These are phyloP conservation scores for Salisapilia sapeloensis DNA, from an alignment of 352 stramenopile genomes.

Conservation along the genomic window DNA sequence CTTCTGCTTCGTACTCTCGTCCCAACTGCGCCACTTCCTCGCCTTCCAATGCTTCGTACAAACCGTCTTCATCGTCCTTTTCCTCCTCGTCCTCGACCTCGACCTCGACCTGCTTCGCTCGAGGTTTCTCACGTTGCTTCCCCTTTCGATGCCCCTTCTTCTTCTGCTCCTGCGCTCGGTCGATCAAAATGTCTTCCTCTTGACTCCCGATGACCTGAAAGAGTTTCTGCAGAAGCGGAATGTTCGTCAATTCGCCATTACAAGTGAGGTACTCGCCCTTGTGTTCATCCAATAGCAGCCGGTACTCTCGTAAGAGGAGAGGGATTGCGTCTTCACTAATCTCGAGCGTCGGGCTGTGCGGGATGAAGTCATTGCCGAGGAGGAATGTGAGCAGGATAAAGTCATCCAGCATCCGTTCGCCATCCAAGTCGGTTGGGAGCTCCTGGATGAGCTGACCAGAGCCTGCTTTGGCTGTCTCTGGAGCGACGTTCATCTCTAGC, in stretches of 20 bases:
- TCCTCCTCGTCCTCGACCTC: conserved; percentile 29
- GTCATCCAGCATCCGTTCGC: conserved; percentile 97
- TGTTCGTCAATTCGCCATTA: conserved; percentile 80
- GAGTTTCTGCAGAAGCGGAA: conserved; percentile 84
- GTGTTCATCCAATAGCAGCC: conserved; percentile 71
- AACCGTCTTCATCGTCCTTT: conserved; percentile 17
- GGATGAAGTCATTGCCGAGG: conserved; percentile 99
- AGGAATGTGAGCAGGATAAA: conserved; percentile 99
- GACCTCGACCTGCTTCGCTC: conserved; percentile 17
- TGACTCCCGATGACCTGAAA: conserved; percentile 85
- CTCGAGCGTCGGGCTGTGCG: conserved; percentile 95
- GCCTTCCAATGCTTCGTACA: conserved; percentile 45
- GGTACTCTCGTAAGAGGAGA: conserved; percentile 85
- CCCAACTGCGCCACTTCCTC: conserved; percentile 22
- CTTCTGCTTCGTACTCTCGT: conserved; percentile 16
- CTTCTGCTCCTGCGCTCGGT: conserved; percentile 40
- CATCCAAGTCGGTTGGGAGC: conserved; percentile 18
- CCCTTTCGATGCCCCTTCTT: conserved; percentile 9
- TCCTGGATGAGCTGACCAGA: too few relatives aligned
- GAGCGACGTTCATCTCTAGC: conserved; percentile 86
- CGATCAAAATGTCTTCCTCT: conserved; percentile 89
- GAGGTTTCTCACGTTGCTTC: conserved; percentile 9
- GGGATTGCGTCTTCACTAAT: conserved; percentile 97
- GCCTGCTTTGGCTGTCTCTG: too few relatives aligned
- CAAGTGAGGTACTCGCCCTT: conserved; percentile 87